phyloP scores from a whole-genome alignment of 768 basidiomycete species.

The Tricholoma furcatifolium region DNA sequence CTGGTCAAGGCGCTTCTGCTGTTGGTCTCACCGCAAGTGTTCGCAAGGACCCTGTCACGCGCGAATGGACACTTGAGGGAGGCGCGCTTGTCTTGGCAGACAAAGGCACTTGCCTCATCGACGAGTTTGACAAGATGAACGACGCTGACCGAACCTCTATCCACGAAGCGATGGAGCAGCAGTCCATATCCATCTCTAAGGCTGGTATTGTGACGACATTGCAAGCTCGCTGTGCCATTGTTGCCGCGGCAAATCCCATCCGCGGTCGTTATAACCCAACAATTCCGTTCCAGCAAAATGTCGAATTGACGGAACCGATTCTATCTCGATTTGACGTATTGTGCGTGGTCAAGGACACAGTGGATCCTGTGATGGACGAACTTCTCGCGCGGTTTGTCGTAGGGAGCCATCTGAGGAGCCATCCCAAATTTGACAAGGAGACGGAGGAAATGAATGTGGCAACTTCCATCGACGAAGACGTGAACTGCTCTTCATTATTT shows the following conservation, averaged over 20 bases:
- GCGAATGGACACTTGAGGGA: conserved; percentile 98
- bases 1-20: conserved; percentile 96
- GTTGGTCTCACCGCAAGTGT: conserved; percentile 99
- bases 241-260: conserved; percentile 97
- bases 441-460: conserved; percentile 93
- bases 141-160: conserved; percentile 97
- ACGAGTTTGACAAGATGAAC: conserved; percentile 99
- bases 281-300: conserved; percentile 97
- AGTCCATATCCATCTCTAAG: conserved; percentile 98
- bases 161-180: conserved; percentile 99
- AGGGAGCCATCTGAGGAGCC: conserved; percentile 90
- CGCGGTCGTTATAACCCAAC: conserved; percentile 98
- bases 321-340: conserved; percentile 97
- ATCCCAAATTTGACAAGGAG: conserved; percentile 87
- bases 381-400: conserved; percentile 97
- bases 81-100: conserved; percentile 98
- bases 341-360: conserved; percentile 97
- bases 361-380: conserved; percentile 96
- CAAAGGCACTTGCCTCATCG: conserved; percentile 96
- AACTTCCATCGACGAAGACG: conserved; percentile 87
- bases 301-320: conserved; percentile 97
- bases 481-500: conserved; percentile 27
- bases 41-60: conserved; percentile 95
- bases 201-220: conserved; percentile 98
- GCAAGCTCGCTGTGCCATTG: conserved; percentile 95